A percentile compares a stretch with the other conserved stretches of the same genome.
Conservation (phyloP, 1,284 basidiomycete genomes). For the Waitea zeae region DNA sequence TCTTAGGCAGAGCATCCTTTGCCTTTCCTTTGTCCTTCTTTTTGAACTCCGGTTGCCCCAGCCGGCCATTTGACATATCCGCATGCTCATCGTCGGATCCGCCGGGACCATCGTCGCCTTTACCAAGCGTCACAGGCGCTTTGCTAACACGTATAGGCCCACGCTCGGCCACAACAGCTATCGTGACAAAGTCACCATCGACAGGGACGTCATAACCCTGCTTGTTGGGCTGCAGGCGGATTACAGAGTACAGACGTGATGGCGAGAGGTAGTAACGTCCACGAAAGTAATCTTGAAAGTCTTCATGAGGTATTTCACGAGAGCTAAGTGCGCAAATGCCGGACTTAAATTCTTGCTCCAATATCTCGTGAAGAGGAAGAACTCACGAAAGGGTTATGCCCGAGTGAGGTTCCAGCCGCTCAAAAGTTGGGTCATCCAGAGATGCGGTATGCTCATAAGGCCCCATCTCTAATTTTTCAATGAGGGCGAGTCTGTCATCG, state of each 20-base stretch:
- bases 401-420: constrained; percentile 74
- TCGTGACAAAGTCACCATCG: constrained; percentile 80
- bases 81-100: constrained; percentile 7
- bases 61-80: constrained; percentile 5
- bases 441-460: constrained; percentile 54
- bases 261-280: constrained; percentile 81
- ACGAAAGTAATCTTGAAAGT: constrained; percentile 68
- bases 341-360: constrained; percentile 2
- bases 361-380: constrained; percentile 1
- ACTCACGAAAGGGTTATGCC: constrained; percentile 70
- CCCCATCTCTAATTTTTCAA: constrained; percentile 61
- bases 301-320: constrained; percentile 53
- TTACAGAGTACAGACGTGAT: constrained; percentile 73
- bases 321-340: constrained; percentile 39
- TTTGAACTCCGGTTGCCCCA: constrained; percentile 5
- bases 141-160: constrained; percentile 53
- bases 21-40: constrained; percentile 18
- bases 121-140: constrained; percentile 37
- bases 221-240: constrained; percentile 61
- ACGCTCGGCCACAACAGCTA: constrained; percentile 79
- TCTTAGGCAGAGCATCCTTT: constrained; percentile 16
- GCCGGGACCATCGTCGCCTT: constrained; percentile 14
- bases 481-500: constrained; percentile 51
- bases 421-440: constrained; percentile 55
- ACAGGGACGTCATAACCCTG: constrained; percentile 84